These are phyloP conservation scores for Osmanthus fragrans DNA, from an alignment of 257 asterid genomes.

Conservation along the genomic window DNA sequence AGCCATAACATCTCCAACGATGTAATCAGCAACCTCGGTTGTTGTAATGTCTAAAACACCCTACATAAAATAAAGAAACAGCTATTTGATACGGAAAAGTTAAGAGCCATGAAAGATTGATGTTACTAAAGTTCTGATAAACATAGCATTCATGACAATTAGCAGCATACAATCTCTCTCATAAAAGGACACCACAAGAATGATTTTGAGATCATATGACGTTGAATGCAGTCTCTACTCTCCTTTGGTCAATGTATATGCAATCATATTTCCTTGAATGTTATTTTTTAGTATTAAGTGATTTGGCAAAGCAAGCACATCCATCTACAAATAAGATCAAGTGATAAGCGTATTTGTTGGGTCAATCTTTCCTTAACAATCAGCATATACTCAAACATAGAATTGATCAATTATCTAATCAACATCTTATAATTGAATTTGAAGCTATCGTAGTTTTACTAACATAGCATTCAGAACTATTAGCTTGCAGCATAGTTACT, in stretches of 20 bases:
- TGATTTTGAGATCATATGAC: background rate
- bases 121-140: background rate
- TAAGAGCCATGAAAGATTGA: conserved; percentile 4
- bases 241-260: background rate
- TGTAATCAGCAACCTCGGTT: conserved; percentile 87
- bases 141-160: background rate
- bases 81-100: background rate
- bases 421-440: background rate
- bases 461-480: background rate
- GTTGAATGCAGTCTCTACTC: background rate
- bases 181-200: background rate
- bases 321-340: conserved; percentile 9
- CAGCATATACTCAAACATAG: background rate
- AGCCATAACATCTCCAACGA: conserved; percentile 96
- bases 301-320: conserved; percentile 2
- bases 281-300: background rate
- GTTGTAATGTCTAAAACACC: conserved; percentile 96
- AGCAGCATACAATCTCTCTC: background rate
- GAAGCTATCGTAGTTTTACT: background rate
- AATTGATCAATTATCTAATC: background rate
- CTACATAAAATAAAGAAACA: conserved; percentile 35
- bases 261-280: background rate
- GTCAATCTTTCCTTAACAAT: conserved; percentile 4
- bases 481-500: background rate
- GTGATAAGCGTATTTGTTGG: background rate